Percentiles rank a stretch among this genome's conserved stretches.
Conservation (phyloP, 306 rosid genomes). For the Glycine soja region DNA sequence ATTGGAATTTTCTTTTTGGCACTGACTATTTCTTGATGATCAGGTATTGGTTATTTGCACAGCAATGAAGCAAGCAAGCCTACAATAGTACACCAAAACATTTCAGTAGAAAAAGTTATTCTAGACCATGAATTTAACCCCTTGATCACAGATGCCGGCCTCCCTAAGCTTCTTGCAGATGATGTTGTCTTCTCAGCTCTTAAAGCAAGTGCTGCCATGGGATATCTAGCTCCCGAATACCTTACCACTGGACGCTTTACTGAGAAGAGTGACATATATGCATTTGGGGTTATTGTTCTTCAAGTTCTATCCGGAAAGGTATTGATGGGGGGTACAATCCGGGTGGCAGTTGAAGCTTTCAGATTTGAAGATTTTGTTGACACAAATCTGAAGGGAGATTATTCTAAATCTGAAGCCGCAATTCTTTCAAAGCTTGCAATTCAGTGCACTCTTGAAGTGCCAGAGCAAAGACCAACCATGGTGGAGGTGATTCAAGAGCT, state of each 20-base stretch:
- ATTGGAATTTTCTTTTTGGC: background rate
- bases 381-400: constrained; percentile 60
- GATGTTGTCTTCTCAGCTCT: constrained; percentile 83
- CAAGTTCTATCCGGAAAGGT: constrained; percentile 75
- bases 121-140: constrained; percentile 72
- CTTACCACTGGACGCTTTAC: constrained; percentile 87
- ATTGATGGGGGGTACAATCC: constrained; percentile 56
- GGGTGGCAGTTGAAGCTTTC: constrained; percentile 56
- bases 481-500: constrained; percentile 64
- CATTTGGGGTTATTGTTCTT: constrained; percentile 82
- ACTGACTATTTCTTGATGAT: constrained; percentile 23
- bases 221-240: constrained; percentile 92
- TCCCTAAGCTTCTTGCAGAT: constrained; percentile 87
- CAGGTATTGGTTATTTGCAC: constrained; percentile 82
- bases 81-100: constrained; percentile 78
- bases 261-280: constrained; percentile 81
- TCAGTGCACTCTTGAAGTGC: constrained; percentile 68
- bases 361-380: constrained; percentile 68
- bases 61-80: constrained; percentile 64
- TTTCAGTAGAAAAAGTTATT: constrained; percentile 76
- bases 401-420: constrained; percentile 71
- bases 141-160: constrained; percentile 74
- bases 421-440: constrained; percentile 66
- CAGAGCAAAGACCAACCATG: constrained; percentile 69
- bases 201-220: constrained; percentile 93